Base-by-base conservation (phyloP, 2,329 filamentous ascomycete species). In the Pseudocercospora fuligena region DNA sequence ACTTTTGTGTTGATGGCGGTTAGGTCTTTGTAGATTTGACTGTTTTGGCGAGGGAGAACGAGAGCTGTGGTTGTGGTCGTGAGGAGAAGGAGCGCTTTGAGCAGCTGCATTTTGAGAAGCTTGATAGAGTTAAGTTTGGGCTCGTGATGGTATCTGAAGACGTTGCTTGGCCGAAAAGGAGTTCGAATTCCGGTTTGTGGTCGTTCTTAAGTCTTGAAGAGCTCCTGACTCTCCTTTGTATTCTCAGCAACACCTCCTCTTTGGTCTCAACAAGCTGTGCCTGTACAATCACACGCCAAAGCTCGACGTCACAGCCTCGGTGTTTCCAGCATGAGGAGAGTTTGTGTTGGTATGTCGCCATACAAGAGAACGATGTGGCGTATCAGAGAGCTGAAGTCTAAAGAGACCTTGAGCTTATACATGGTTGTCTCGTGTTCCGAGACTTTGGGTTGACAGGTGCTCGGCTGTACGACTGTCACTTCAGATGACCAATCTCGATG, bases 341-440 rank as follows among this genome's bases (percentile, higher is more conserved):
- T 31, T 58, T 40, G 2, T n/a, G 14, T 58, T 36, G n/a, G 12
- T 40, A 36, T 40, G 54, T 58, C 54, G 54, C 54, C 54, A 58
- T 58, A 21, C 33, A 25, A 9, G 27, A n/a, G 9, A 58, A 23
- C 54, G 54, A 58, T 40, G 54, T 21, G 51, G 51, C 51, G 51
- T 54, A 54, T 54, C 51, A 29, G 51, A 25, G 25, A 23, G 6
- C 29, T 58, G 27, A 40, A 58, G 29, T 58, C 54, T 33, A 58
- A 58, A 58, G 14, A 58, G 54, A 58, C 54, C 5, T 31, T 33
- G 54, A 58, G 54, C 54, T 58, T 58, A 11, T 14, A 25, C 29
- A 9, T 4, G 54, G 54, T 11, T 29, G 29, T 9, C 54, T 58
- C 31, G 54, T 40, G 54, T 58, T 23, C 54, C 31, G 54, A 27